Evolutionary conservation across 139 green algal genomes (phyloP).

Genomic region (Chlamydomonas asymmetrica): DNA sequence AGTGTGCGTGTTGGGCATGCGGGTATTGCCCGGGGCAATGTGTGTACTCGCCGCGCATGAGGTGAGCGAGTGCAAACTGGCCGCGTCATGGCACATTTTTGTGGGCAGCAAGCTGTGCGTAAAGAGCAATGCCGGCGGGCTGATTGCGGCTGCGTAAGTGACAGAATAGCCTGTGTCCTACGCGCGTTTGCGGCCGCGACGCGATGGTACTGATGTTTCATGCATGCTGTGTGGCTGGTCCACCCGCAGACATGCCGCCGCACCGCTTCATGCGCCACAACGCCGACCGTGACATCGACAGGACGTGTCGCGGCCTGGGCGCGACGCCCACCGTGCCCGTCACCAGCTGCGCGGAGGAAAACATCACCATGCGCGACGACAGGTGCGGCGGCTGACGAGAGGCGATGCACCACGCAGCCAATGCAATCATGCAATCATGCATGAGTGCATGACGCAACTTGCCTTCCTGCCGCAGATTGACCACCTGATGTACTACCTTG

Average conservation of each 20-base stretch:
- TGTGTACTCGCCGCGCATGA: neutral
- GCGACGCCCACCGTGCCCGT: slow-evolving; percentile 50
- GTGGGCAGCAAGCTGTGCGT: too few species aligned
- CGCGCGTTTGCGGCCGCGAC: too few species aligned
- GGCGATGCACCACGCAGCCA: too few species aligned
- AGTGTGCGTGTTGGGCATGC: too few species aligned
- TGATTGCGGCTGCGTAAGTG: too few species aligned
- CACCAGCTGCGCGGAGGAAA: slow-evolving; percentile 52
- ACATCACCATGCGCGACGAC: slow-evolving; percentile 62
- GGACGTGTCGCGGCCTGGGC: slow-evolving; percentile 64
- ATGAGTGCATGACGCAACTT: too few species aligned
- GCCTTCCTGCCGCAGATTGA: too few species aligned
- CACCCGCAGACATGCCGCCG: slow-evolving; percentile 64
- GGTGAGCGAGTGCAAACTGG: neutral
- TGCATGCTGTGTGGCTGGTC: neutral
- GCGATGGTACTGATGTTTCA: neutral
- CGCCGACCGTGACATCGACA: slow-evolving; percentile 49
- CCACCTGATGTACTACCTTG: too few species aligned
- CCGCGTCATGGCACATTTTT: neutral
- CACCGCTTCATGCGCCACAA: slow-evolving; percentile 64
- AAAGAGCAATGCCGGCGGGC: too few species aligned
- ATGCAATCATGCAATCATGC: too few species aligned
- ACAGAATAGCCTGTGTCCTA: too few species aligned
- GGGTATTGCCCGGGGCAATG: neutral
- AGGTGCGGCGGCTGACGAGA: slow-evolving; percentile 27